Evolutionary conservation across 2,329 filamentous ascomycete genomes (phyloP).

Genomic region (Trichoderma semiorbis): DNA sequence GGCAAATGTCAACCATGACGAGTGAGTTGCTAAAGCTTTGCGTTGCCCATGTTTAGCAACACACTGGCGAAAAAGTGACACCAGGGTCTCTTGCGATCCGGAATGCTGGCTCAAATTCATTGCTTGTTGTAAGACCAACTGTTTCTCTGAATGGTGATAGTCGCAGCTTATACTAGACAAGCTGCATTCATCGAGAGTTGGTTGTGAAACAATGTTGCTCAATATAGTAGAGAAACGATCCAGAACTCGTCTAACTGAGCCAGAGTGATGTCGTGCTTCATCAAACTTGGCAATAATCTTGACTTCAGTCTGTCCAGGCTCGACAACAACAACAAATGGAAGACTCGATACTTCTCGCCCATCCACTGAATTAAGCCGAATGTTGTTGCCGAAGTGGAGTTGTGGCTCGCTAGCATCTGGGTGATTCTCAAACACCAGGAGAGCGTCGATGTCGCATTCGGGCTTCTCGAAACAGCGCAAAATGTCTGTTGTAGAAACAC

Average conservation of each 20-base stretch:
- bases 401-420: not conserved
- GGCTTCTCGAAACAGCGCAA: not conserved
- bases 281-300: not conserved
- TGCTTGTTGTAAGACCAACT: not conserved
- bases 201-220: not conserved
- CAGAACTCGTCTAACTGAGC: not conserved
- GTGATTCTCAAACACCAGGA: not conserved
- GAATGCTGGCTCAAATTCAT: not conserved
- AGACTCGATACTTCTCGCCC: not conserved
- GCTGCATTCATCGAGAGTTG: not conserved
- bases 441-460: not conserved
- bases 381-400: not conserved
- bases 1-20: not conserved
- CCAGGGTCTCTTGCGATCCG: not conserved
- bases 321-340: not conserved
- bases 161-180: not conserved
- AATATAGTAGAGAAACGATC: not conserved
- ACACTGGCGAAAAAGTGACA: not conserved
- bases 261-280: not conserved
- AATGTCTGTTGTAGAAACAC: not conserved
- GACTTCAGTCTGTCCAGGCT: not conserved
- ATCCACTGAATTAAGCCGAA: not conserved
- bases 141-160: not conserved
- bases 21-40: not conserved
- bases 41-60: not conserved